A percentile compares a stretch with the other conserved stretches of the same genome.
Evolutionary conservation across 164 flowering plant genomes (phyloP).

Genomic region (Magnolia sinica): DNA sequence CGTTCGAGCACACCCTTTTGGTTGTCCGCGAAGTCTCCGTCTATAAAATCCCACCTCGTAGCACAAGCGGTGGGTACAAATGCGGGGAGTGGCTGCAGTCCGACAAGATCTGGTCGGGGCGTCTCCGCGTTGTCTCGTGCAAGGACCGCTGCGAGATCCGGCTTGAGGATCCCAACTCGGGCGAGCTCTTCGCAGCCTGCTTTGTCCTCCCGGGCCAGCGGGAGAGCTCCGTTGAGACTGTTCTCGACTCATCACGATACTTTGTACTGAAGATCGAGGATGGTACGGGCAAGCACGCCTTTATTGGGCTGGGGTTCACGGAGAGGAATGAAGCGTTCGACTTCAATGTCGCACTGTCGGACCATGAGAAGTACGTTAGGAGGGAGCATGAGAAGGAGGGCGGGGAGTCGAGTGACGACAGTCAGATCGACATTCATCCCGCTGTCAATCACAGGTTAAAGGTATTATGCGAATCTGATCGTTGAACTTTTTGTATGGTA

Average conservation of each 20-base stretch:
- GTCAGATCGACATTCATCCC: slow-evolving; percentile 83
- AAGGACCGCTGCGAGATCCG: slow-evolving; percentile 90
- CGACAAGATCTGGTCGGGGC: slow-evolving; percentile 98
- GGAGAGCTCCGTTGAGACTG: slow-evolving; percentile 83
- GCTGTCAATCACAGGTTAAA: slow-evolving; percentile 96
- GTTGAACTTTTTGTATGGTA: background rate
- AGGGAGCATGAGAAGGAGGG: slow-evolving; percentile 75
- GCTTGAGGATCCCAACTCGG: slow-evolving; percentile 85
- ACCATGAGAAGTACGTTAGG: slow-evolving; percentile 92
- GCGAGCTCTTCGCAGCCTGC: slow-evolving; percentile 95
- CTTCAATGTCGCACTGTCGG: slow-evolving; percentile 97
- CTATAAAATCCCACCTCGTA: slow-evolving; percentile 91
- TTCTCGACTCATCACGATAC: slow-evolving; percentile 89
- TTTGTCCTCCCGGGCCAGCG: slow-evolving; percentile 82
- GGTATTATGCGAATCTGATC: slow-evolving; percentile 35
- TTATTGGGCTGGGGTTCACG: slow-evolving; percentile 80
- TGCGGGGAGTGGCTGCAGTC: slow-evolving; percentile 99
- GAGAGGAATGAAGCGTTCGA: slow-evolving; percentile 99
- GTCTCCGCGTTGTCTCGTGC: slow-evolving; percentile 91
- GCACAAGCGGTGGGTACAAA: slow-evolving; percentile 92
- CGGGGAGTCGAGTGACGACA: slow-evolving; percentile 35
- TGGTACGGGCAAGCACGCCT: slow-evolving; percentile 91
- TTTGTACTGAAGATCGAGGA: slow-evolving; percentile 96
- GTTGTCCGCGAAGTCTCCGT: slow-evolving; percentile 91
- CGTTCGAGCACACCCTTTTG: slow-evolving; percentile 91